Conservation (phyloP, 192 early-diverging fungal genomes). For the Backusella parvicylindrica region DNA sequence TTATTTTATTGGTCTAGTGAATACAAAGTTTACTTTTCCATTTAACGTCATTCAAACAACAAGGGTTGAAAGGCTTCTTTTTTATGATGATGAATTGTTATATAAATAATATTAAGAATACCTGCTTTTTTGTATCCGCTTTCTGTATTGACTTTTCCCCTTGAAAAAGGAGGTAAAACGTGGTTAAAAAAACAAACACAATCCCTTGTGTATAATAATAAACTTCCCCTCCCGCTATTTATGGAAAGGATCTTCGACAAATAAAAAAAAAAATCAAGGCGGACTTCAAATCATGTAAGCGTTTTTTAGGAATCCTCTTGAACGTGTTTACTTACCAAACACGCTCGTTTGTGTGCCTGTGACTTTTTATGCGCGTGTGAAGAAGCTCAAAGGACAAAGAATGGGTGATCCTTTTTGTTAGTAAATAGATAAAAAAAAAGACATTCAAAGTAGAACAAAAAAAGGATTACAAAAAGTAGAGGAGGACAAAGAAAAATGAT, state of each 20-base stretch:
- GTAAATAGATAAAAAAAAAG: not conserved
- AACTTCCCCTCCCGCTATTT: not conserved
- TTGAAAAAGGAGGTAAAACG: not conserved
- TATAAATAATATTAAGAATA: not conserved
- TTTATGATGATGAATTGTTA: not conserved
- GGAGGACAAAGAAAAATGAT: not conserved
- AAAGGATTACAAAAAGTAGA: not conserved
- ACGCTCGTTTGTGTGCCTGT: not conserved
- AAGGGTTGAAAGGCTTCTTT: not conserved
- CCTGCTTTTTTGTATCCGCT: not conserved
- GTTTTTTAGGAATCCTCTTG: not conserved
- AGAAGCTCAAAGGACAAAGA: slow-evolving; percentile 4
- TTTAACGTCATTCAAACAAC: not conserved
- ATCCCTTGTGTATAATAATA: not conserved
- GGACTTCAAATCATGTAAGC: not conserved
- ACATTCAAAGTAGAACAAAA: not conserved
- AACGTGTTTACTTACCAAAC: not conserved
- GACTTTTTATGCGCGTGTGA: slow-evolving; percentile 6
- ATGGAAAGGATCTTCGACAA: slow-evolving; percentile 4
- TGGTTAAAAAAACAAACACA: not conserved
- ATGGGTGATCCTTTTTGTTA: not conserved
- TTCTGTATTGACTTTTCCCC: not conserved
- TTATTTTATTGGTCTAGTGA: not conserved
- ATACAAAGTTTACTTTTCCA: not conserved
- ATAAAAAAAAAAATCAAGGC: not conserved